Percentiles rank a stretch among this genome's conserved stretches.
Conservation (phyloP, 1,139 yeast genomes). For the Taphrina confusa region DNA sequence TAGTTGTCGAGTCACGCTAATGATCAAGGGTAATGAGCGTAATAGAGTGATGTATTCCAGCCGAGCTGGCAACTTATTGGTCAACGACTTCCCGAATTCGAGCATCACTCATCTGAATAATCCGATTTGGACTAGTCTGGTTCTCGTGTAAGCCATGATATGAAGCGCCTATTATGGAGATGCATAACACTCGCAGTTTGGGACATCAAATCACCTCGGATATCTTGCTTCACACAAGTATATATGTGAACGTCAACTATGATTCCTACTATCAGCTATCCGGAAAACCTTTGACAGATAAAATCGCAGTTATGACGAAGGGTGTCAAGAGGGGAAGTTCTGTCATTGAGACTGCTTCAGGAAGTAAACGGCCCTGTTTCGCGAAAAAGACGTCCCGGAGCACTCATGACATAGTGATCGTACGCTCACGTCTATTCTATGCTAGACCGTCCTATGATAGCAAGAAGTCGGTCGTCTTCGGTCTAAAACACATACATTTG, state of each 20-base stretch:
- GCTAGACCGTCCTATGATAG: constrained; percentile 25
- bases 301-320: constrained; percentile 1
- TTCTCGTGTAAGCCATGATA: not conserved
- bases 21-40: constrained; percentile 29
- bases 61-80: constrained; percentile 15
- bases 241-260: constrained; percentile 29
- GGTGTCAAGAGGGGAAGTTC: too few species aligned
- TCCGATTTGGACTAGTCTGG: constrained; percentile 23
- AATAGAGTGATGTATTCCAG: constrained; percentile 18
- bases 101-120: constrained; percentile 31
- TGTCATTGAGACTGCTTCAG: too few species aligned
- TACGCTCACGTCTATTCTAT: constrained; percentile 36
- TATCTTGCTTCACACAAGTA: constrained; percentile 29
- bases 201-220: constrained; percentile 33
- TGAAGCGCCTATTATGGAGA: not conserved
- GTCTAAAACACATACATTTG: constrained; percentile 24
- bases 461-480: constrained; percentile 25
- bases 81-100: constrained; percentile 32
- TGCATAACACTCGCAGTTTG: not conserved
- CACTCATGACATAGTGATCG: constrained; percentile 29
- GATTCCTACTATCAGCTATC: constrained; percentile 35
- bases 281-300: constrained; percentile 29
- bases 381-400: not conserved
- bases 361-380: not conserved
- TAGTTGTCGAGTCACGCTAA: not conserved